These are phyloP conservation scores for Wickerhamia fluorescens DNA, from an alignment of 805 yeast genomes.

Conservation along the genomic window DNA sequence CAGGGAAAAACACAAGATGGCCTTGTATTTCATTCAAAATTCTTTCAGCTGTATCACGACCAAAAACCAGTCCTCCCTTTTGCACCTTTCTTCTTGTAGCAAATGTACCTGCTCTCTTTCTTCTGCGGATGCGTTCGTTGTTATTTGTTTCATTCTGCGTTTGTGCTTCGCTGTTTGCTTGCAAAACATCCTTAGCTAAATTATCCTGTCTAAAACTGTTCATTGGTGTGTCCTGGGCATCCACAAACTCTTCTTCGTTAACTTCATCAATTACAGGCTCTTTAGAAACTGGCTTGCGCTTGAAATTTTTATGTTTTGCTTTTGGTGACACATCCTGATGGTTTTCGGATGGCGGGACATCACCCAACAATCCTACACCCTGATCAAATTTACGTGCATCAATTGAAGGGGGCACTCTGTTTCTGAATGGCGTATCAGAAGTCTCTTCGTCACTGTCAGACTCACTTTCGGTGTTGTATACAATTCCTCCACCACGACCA, in stretches of 20 bases:
- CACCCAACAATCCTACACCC: slow-evolving; percentile 31
- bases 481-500: slow-evolving; percentile 6
- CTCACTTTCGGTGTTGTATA: slow-evolving; percentile 3
- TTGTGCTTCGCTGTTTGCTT: slow-evolving; percentile 1
- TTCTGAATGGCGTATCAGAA: not conserved
- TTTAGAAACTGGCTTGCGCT: slow-evolving; percentile 2
- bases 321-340: not conserved
- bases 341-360: slow-evolving; percentile 20
- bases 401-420: slow-evolving; percentile 15
- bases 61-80: slow-evolving; percentile 49
- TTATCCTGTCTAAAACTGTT: not conserved
- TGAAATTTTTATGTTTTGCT: slow-evolving; percentile 3
- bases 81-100: slow-evolving; percentile 27
- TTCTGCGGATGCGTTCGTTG: slow-evolving; percentile 10
- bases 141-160: not conserved
- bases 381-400: slow-evolving; percentile 19
- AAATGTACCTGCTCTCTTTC: slow-evolving; percentile 32
- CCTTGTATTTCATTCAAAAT: slow-evolving; percentile 72
- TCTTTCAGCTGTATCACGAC: slow-evolving; percentile 69
- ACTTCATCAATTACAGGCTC: slow-evolving; percentile 4
- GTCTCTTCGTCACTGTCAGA: slow-evolving; percentile 7
- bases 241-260: slow-evolving; percentile 2
- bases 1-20: slow-evolving; percentile 84
- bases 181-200: not conserved
- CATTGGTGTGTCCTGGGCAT: not conserved